A percentile compares a stretch with the other conserved stretches of the same genome.
These are phyloP conservation scores for Aspergillus campestris DNA, from an alignment of 495 filamentous ascomycete species.

Conservation along the genomic window DNA sequence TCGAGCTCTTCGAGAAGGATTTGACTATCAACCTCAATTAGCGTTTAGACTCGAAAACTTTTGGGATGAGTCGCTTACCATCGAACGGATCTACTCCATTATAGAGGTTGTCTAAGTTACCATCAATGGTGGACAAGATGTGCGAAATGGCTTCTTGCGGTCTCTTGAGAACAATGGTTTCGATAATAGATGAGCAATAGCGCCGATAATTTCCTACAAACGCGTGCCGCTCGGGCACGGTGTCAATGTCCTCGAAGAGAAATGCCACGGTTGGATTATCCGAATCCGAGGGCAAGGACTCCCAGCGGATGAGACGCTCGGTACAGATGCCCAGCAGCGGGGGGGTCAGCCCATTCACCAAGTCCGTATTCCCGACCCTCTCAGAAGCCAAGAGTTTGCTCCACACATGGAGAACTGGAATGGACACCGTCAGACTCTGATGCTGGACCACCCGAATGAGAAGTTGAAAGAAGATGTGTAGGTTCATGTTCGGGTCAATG, in stretches of 20 bases:
- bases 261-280: constrained; percentile 73
- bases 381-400: constrained; percentile 65
- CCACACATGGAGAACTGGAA: constrained; percentile 87
- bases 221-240: constrained; percentile 85
- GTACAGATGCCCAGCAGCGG: constrained; percentile 74
- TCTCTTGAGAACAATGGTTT: constrained; percentile 68
- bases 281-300: constrained; percentile 69
- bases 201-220: constrained; percentile 96
- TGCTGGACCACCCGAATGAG: constrained; percentile 72
- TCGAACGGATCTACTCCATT: constrained; percentile 58
- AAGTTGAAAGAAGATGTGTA: constrained; percentile 71
- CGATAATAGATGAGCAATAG: constrained; percentile 78
- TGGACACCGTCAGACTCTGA: constrained; percentile 83
- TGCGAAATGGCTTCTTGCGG: constrained; percentile 79
- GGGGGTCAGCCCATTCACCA: constrained; percentile 61
- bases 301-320: constrained; percentile 70
- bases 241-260: constrained; percentile 88
- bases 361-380: constrained; percentile 52
- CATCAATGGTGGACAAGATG: constrained; percentile 70
- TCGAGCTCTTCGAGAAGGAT: constrained; percentile 72
- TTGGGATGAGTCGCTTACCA: constrained; percentile 35
- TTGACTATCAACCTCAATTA: constrained; percentile 42
- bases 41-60: neutral
- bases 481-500: constrained; percentile 50
- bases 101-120: constrained; percentile 66